Conservation (phyloP, 2,329 filamentous ascomycete species). For the Alternaria tenuissima region DNA sequence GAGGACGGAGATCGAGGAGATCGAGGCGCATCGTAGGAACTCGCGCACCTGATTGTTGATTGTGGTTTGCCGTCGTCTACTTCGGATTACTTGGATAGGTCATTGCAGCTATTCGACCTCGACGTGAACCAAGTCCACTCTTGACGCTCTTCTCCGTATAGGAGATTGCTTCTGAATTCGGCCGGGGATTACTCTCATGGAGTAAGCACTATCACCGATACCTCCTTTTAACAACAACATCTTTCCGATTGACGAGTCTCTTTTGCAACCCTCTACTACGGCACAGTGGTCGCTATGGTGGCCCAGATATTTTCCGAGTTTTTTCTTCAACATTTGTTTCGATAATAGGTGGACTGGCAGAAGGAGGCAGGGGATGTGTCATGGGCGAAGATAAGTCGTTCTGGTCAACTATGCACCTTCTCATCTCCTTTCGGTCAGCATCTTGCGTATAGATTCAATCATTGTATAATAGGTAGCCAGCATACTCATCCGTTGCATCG, state of each 20-base stretch:
- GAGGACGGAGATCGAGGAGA: constrained; percentile 38
- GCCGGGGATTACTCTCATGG: background rate
- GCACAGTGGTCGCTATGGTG: background rate
- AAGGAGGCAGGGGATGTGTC: constrained; percentile 2
- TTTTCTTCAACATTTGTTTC: constrained; percentile 9
- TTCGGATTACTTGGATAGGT: constrained; percentile 2
- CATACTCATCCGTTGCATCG: constrained; percentile 14
- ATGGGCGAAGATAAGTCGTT: background rate
- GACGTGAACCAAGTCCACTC: background rate
- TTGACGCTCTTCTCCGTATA: background rate
- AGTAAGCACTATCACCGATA: constrained; percentile 1
- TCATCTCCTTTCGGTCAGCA: constrained; percentile 1
- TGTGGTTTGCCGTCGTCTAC: background rate
- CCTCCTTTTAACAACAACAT: background rate
- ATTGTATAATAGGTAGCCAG: constrained; percentile 20
- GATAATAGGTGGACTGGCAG: constrained; percentile 4
- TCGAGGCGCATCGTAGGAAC: constrained; percentile 32
- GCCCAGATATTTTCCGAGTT: background rate
- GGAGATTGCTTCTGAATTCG: background rate
- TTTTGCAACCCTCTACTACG: background rate
- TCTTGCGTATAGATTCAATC: constrained; percentile 13
- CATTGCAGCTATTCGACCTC: background rate
- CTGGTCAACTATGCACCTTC: background rate
- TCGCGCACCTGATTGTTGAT: constrained; percentile 12
- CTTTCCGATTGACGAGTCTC: background rate